Base-by-base conservation (phyloP, 441 rosid genomes). In the Heliophila coronopifolia region DNA sequence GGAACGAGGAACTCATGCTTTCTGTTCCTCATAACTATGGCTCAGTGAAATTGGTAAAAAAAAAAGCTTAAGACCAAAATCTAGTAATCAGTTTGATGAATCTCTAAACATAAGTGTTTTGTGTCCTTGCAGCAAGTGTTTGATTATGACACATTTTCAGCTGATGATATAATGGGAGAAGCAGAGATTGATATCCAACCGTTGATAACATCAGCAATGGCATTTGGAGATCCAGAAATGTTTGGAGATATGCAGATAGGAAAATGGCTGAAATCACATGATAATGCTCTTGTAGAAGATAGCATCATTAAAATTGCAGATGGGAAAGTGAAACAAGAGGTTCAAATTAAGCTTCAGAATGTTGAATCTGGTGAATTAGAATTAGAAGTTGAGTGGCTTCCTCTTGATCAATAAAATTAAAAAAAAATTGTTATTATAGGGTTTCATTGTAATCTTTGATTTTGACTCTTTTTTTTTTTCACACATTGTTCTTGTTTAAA, bases 161-260 rank as follows among this genome's bases (percentile, higher is more conserved):
- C 81, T 0, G 94, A 91, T 56, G 98, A 91, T 65, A 86, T 91
- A 50, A 84, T 87, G 96, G 98, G 93, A 40, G 88, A 84, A 35
- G 90, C 91, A 0, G 96, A 87, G 63, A 74, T 91, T 6, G 93
- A 91, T 70, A 84, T 83, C 31, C 93, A 86, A 48, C 91, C 95
- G 0, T 71, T 91, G 38, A 70, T 91, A 19, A 44, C 79, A 22
- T 83, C 93, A 1, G 95, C 98, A 25, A 81, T 70, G 73, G 96
- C 95, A 2, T 72, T 66, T 15, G 93, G 89, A 56, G 72, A 22
- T 4, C 84, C 84, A 7, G 63, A 69, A 9, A 68, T 75, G 40
- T 34, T 28, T 2, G 88, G 81, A 28, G 32, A 88, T n/a, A 73
- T 61, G 75, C 86, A 77, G 63, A 86, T 87, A 0, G 91, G 94